phyloP scores from a whole-genome alignment of 306 rosid species.

The Arachis hypogaea region DNA sequence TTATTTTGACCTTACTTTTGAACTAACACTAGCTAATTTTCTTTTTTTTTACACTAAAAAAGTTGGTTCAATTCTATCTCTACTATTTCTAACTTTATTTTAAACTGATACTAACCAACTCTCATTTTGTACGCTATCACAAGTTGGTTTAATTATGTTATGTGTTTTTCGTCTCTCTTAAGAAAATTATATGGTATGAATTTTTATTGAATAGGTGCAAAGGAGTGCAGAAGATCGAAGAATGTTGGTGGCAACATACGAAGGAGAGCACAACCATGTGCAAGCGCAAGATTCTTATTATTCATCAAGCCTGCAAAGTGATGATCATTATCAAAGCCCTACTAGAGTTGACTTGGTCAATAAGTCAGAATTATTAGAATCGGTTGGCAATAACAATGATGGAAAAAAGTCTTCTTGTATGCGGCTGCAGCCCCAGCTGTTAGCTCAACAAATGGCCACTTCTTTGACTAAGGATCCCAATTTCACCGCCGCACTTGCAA shows the following conservation, averaged over 20 bases:
- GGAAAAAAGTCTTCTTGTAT: conserved; percentile 37
- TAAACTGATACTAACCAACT: too few species aligned
- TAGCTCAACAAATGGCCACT: conserved; percentile 79
- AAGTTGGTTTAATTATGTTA: too few species aligned
- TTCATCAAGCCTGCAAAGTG: conserved; percentile 33
- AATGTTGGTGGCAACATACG: conserved; percentile 77
- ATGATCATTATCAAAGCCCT: conserved; percentile 1
- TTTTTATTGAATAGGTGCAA: conserved; percentile 61
- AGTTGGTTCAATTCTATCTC: too few species aligned
- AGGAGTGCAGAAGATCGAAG: conserved; percentile 77
- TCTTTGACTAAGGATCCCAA: conserved; percentile 79
- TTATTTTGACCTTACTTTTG: too few species aligned
- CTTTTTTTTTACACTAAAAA: too few species aligned
- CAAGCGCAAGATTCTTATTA: conserved; percentile 40
- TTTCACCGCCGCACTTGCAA: conserved; percentile 70
- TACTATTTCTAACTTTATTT: too few species aligned
- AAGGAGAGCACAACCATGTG: conserved; percentile 86
- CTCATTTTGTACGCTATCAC: too few species aligned
- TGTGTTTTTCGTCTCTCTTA: neutral
- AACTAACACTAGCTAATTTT: too few species aligned
- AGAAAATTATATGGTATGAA: neutral
- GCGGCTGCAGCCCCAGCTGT: conserved; percentile 39
- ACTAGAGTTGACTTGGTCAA: conserved; percentile 39
- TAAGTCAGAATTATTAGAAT: neutral
- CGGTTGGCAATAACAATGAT: neutral